Evolutionary conservation across 2,329 filamentous ascomycete genomes (phyloP).

Genomic region (Dactylellina sp.): DNA sequence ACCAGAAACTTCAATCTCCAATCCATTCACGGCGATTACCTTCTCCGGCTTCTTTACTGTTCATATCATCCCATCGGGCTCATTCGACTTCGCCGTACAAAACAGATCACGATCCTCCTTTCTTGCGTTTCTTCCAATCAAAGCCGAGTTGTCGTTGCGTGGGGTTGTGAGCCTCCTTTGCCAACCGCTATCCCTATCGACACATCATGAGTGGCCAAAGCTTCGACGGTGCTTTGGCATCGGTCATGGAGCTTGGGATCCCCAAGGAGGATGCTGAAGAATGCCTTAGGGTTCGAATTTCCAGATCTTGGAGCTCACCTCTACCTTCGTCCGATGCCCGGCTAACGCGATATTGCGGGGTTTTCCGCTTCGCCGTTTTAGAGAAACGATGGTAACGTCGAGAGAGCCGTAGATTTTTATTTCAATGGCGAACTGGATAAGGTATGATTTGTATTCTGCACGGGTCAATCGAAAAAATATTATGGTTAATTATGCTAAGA

Average conservation of each 20-base stretch:
- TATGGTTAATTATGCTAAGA: constrained; percentile 13
- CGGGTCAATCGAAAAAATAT: not conserved
- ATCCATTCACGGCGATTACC: not conserved
- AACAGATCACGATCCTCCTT: not conserved
- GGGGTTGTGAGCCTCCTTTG: constrained; percentile 33
- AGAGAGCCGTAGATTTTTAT: constrained; percentile 59
- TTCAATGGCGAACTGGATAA: constrained; percentile 58
- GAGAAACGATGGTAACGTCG: constrained; percentile 57
- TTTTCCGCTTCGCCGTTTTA: constrained; percentile 17
- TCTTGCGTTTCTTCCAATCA: not conserved
- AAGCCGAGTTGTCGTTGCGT: constrained; percentile 18
- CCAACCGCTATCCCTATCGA: constrained; percentile 4
- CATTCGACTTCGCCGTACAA: not conserved
- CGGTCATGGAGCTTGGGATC: constrained; percentile 56
- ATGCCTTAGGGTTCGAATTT: constrained; percentile 58
- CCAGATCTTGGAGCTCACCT: constrained; percentile 13
- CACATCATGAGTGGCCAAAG: constrained; percentile 32
- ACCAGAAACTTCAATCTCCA: constrained; percentile 2
- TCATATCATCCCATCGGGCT: not conserved
- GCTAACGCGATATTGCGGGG: constrained; percentile 53
- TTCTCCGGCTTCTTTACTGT: not conserved
- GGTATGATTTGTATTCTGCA: constrained; percentile 44
- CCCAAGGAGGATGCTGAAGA: constrained; percentile 58
- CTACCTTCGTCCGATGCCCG: not conserved
- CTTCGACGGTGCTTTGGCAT: constrained; percentile 48